Base-by-base conservation (phyloP, 257 asterid species). In the Salvia hispanica region DNA sequence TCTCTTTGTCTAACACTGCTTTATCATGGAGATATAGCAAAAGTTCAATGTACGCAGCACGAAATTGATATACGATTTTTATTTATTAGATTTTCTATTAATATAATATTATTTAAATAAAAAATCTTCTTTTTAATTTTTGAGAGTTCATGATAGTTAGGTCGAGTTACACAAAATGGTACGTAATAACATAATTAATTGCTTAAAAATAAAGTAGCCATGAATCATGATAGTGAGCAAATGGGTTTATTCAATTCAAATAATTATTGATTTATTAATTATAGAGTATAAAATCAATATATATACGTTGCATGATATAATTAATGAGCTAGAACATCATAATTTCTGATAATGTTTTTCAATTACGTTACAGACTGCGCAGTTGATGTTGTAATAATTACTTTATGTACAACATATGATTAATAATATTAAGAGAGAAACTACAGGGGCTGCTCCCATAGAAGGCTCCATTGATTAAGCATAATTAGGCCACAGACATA, bases 1-100 rank as follows among this genome's bases (percentile, higher is more conserved):
- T 80, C 81, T 62, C 65, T 69, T 79, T 74, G 58, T 66, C 74
- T 43, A 76, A 69, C 74, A 63, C 45, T 76, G 53, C 76, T 72
- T 62, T 66, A 11, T 28, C 45, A 62, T 70, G 40, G 36, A 72
- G 64, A 65, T 13, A 60, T 21, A 18, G 66, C 70, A 48, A 67
- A 70, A 72, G 59, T 64, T 71, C 63, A 16, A 15, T 57, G 42
- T 58, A 48, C 58, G 14, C 56, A 58, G 54, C 84, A 76, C 58
- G 54, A 67, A 51, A 58, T 5, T 66, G 46, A 62, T 67, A 70
- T 33, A 43, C 63, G 31, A 4, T 12, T 65, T 36, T 70, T 15
- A 34, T 58, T 60, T 39, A 39, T 39, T 8, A 37, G 60, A 65
- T 65, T 46, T 14, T 73, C 9, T 28, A 59, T 61, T 40, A 16